Evolutionary conservation across 2,329 filamentous ascomycete genomes (phyloP), one percentile per base, ranked within the genome.

Genomic region (Aspergillus phoenicis): DNA sequence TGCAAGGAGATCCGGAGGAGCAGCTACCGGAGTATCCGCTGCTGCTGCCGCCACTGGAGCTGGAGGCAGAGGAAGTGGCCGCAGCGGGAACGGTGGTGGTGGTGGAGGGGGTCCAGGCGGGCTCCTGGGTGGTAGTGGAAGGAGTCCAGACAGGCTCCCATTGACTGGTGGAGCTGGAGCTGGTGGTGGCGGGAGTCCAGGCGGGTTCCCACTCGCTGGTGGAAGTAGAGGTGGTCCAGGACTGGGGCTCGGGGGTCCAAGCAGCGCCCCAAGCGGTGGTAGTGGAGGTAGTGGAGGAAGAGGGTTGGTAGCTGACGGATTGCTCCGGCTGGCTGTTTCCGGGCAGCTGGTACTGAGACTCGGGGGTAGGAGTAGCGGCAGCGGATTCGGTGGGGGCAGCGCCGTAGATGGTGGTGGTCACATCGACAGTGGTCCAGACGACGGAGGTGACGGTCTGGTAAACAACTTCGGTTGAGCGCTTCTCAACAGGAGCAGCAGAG

Each of bases 391-490:
- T 36, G 36, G 71, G 57, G 64, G 70, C 69, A 62, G 72, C 59
- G 57, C 70, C 60, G 69, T 78, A 83, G 71, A 85, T 63, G 61
- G 81, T 83, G 64, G 76, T 78, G 61, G 80, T 81, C 60, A 81
- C 73, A 56, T 78, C 73, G 53, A 85, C 72, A 45, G 82, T 85
- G 58, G 81, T 80, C 67, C 80, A 78, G 57, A 79, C 80, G 55
- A 79, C 73, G 22, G 80, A 76, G 39, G 76, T 79, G 52, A 82
- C 77, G 28, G 82, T 85, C 64, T 82, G 76, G 75, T 78, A 83
- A 57, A 82, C 80, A 39, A 83, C 70, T 26, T 57, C 59, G 13
- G 61, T 52, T 54, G 79, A 79, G 57, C 76, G 75, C 70, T 77
- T 78, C 48, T 74, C 62, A 20, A 75, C 52, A 24, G 75, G 75